Conservation (phyloP, 2,329 filamentous ascomycete species). For the Colletotrichum paranaense region DNA sequence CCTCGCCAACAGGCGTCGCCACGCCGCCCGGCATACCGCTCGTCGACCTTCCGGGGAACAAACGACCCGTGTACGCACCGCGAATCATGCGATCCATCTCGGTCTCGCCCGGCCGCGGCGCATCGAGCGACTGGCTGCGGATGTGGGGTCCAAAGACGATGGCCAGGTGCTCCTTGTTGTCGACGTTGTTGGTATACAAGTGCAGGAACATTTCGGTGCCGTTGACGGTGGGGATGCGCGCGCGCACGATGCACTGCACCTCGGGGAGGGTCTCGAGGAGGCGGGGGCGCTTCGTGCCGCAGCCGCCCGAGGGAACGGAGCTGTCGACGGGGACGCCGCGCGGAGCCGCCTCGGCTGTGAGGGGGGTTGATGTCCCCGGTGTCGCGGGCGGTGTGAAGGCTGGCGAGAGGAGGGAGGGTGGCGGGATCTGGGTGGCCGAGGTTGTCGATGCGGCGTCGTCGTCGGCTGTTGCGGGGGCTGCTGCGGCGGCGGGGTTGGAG, state of each 20-base stretch:
- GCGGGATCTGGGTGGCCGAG: slow-evolving; percentile 48
- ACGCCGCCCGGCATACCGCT: slow-evolving; percentile 69
- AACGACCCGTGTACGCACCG: slow-evolving; percentile 88
- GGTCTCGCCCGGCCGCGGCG: slow-evolving; percentile 79
- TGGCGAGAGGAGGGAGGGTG: slow-evolving; percentile 83
- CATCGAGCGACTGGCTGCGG: slow-evolving; percentile 78
- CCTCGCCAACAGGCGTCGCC: slow-evolving; percentile 37
- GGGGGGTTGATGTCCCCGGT: slow-evolving; percentile 67
- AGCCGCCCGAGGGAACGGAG: slow-evolving; percentile 67
- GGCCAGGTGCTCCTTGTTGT: slow-evolving; percentile 95
- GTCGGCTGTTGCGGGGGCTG: slow-evolving; percentile 25
- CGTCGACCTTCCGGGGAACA: slow-evolving; percentile 86
- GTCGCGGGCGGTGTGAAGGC: slow-evolving; percentile 82
- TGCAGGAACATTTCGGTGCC: slow-evolving; percentile 98
- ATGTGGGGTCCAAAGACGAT: slow-evolving; percentile 96
- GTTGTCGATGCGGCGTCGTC: slow-evolving; percentile 30
- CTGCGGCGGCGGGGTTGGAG: slow-evolving; percentile 22
- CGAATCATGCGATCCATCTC: slow-evolving; percentile 93
- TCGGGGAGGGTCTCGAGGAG: slow-evolving; percentile 81
- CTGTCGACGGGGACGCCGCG: slow-evolving; percentile 71
- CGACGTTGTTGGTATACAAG: slow-evolving; percentile 90
- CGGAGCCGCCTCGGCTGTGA: slow-evolving; percentile 49
- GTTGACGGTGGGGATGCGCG: slow-evolving; percentile 90
- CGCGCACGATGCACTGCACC: slow-evolving; percentile 94
- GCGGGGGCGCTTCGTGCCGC: slow-evolving; percentile 73